Conservation (phyloP, 805 yeast species). For the Brettanomyces nanus region DNA sequence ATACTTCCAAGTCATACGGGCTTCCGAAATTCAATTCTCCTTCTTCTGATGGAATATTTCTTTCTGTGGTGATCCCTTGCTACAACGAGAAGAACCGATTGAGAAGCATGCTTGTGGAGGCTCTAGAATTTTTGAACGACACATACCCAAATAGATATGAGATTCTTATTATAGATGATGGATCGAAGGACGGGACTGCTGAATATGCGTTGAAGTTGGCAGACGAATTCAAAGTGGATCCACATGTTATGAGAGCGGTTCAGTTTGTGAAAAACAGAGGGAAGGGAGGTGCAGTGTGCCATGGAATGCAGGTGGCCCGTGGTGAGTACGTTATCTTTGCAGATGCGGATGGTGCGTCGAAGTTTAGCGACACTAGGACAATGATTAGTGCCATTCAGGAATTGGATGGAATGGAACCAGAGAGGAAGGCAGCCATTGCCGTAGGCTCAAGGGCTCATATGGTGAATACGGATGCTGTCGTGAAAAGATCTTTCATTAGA, state of each 20-base stretch:
- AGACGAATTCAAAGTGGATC: constrained; percentile 34
- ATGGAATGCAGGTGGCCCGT: constrained; percentile 70
- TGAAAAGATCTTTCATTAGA: constrained; percentile 80
- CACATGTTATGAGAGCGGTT: constrained; percentile 64
- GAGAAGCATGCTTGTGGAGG: constrained; percentile 61
- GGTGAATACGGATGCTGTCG: constrained; percentile 94
- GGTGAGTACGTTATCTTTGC: constrained; percentile 80
- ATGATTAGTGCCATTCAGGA: constrained; percentile 36
- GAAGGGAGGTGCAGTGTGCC: constrained; percentile 94
- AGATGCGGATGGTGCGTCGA: constrained; percentile 96
- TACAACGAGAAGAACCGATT: constrained; percentile 78
- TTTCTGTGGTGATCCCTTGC: constrained; percentile 89
- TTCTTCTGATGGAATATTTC: constrained; percentile 34
- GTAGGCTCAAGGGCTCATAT: constrained; percentile 95
- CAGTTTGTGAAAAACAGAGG: constrained; percentile 74
- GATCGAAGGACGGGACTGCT: constrained; percentile 75
- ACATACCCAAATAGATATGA: constrained; percentile 44
- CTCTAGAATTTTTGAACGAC: constrained; percentile 43
- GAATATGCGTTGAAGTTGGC: constrained; percentile 63
- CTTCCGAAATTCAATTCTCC: constrained; percentile 27
- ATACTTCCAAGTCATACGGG: constrained; percentile 20
- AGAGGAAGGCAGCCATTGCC: constrained; percentile 48
- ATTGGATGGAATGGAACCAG: constrained; percentile 15
- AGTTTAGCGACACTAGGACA: constrained; percentile 58
- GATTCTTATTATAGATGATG: constrained; percentile 85